Conservation (phyloP, 2,329 filamentous ascomycete genomes). For the Exophiala calicioides region DNA sequence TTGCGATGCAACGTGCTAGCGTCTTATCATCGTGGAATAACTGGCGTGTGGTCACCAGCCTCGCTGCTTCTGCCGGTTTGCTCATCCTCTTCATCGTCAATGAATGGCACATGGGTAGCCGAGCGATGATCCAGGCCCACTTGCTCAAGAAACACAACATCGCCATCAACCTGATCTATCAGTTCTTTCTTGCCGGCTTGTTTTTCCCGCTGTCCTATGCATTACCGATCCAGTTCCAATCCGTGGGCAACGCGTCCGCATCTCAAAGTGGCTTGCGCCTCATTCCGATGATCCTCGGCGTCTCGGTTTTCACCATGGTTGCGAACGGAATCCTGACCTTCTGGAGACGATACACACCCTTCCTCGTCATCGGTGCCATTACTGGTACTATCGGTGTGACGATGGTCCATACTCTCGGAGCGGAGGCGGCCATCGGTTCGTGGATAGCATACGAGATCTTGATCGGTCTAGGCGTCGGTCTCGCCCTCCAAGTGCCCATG, state of each 20-base stretch:
- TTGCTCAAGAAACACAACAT: conserved; percentile 42
- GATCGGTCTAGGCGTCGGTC: conserved; percentile 30
- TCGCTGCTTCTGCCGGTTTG: conserved; percentile 45
- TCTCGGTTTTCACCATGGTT: conserved; percentile 36
- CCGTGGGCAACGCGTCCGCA: conserved; percentile 37
- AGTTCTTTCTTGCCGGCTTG: conserved; percentile 39
- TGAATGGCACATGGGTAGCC: conserved; percentile 41
- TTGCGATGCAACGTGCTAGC: conserved; percentile 50
- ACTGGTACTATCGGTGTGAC: conserved; percentile 33
- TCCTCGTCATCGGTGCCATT: conserved; percentile 29
- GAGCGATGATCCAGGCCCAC: conserved; percentile 40
- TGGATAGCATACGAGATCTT: conserved; percentile 42
- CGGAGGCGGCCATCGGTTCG: conserved; percentile 28
- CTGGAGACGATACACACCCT: conserved; percentile 29
- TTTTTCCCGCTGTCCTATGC: conserved; percentile 45
- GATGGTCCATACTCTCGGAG: conserved; percentile 36
- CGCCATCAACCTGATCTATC: conserved; percentile 36
- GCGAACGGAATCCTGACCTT: conserved; percentile 36
- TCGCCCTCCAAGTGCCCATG: conserved; percentile 31
- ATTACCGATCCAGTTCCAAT: conserved; percentile 52
- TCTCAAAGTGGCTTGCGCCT: conserved; percentile 42
- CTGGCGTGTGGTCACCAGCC: conserved; percentile 44
- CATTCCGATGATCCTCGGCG: conserved; percentile 42
- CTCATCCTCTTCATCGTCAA: conserved; percentile 36
- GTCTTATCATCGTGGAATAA: conserved; percentile 37